A percentile compares a stretch with the other conserved stretches of the same genome.
phyloP scores from a whole-genome alignment of 768 basidiomycete species.

The Macrolepiota dolichaula region DNA sequence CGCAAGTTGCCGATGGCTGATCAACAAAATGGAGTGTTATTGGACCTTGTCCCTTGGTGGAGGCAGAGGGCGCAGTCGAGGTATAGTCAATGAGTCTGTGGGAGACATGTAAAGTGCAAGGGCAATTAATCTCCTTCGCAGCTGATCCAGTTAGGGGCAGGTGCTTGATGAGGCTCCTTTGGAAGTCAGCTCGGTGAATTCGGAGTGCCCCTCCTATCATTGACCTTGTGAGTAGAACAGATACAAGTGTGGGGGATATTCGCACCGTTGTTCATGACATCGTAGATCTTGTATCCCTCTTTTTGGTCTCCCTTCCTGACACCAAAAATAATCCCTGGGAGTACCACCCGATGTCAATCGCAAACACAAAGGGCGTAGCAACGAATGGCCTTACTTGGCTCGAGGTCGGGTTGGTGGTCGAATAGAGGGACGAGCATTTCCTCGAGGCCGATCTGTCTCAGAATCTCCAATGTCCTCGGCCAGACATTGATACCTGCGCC shows the following conservation, averaged over 20 bases:
- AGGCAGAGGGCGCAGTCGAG: conserved; percentile 17
- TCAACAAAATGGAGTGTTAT: conserved; percentile 25
- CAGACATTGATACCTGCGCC: conserved; percentile 44
- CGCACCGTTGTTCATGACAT: not conserved
- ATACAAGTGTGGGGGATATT: not conserved
- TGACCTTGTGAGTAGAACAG: not conserved
- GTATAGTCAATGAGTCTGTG: conserved; percentile 49
- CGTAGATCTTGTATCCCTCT: not conserved
- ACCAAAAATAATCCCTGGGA: conserved; percentile 18
- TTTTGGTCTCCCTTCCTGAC: conserved; percentile 29
- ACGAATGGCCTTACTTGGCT: conserved; percentile 11
- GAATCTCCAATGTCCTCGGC: conserved; percentile 18
- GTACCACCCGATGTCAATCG: not conserved
- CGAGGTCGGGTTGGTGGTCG: conserved; percentile 12
- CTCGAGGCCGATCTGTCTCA: conserved; percentile 13
- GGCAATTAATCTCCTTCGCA: not conserved
- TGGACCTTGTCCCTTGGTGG: conserved; percentile 2
- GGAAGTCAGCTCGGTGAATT: conserved; percentile 59
- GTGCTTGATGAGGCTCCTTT: conserved; percentile 42
- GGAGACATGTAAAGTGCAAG: conserved; percentile 37
- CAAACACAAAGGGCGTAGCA: not conserved
- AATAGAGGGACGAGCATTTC: conserved; percentile 12
- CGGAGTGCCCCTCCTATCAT: conserved; percentile 3
- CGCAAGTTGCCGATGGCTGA: conserved; percentile 22
- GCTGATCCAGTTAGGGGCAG: conserved; percentile 25